These are phyloP conservation scores for Chlamydomonas eustigma DNA, from an alignment of 139 green algal genomes.

Conservation along the genomic window DNA sequence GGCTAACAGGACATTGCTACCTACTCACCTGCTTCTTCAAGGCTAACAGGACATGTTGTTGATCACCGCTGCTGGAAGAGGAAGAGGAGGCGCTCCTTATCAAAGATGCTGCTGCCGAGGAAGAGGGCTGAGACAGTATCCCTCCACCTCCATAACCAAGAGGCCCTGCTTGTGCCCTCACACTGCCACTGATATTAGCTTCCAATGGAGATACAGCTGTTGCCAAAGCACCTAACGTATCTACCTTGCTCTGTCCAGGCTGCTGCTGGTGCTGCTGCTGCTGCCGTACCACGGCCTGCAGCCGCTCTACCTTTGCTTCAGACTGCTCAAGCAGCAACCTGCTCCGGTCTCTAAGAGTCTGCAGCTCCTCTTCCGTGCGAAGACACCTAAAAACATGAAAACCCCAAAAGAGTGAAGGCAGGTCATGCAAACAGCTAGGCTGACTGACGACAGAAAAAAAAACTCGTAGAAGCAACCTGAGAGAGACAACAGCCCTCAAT, in stretches of 20 bases:
- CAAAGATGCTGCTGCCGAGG: no score
- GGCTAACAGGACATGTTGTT: not conserved
- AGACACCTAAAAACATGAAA: no score
- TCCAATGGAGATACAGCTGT: not conserved
- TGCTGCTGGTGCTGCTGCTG: not conserved
- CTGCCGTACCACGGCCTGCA: not conserved
- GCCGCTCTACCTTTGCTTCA: not conserved
- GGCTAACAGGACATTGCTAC: no score
- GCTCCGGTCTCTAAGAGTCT: not conserved
- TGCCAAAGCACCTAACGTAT: not conserved
- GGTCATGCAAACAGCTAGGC: no score
- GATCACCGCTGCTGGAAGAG: not conserved
- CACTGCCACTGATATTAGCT: not conserved
- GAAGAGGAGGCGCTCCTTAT: not conserved
- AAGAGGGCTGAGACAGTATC: no score
- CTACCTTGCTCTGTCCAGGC: not conserved
- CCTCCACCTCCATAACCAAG: no score
- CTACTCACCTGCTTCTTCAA: no score
- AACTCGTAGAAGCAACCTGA: no score
- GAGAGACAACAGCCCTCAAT: no score
- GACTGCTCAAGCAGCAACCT: not conserved
- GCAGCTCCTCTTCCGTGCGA: not conserved
- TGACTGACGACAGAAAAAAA: no score
- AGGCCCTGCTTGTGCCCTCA: no score
- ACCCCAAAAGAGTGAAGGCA: no score